These are phyloP conservation scores for Nymphaea colorata DNA, from an alignment of 164 flowering plant species.

Conservation along the genomic window DNA sequence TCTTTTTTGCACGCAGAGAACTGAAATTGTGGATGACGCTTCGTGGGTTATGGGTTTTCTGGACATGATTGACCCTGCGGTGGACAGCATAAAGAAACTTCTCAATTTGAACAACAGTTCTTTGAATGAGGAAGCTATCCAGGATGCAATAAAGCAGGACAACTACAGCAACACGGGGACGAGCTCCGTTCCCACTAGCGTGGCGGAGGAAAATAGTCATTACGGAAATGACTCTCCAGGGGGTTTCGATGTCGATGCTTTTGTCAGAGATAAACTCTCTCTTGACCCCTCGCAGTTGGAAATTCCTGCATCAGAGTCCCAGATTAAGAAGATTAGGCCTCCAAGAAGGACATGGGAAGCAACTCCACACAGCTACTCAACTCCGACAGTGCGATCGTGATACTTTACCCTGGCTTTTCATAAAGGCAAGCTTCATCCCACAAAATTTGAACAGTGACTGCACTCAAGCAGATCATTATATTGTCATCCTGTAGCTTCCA, in stretches of 20 bases:
- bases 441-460: too few relatives aligned
- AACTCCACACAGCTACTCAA: slow-evolving; percentile 4
- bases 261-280: slow-evolving; percentile 43
- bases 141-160: slow-evolving; percentile 10
- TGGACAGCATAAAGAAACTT: slow-evolving; percentile 69
- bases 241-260: slow-evolving; percentile 51
- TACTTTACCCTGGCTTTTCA: too few relatives aligned
- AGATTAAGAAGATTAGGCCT: slow-evolving; percentile 9
- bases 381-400: neutral
- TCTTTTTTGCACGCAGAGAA: slow-evolving; percentile 41
- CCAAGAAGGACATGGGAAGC: slow-evolving; percentile 23
- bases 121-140: slow-evolving; percentile 11
- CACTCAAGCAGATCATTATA: too few relatives aligned
- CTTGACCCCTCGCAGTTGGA: slow-evolving; percentile 55
- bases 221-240: slow-evolving; percentile 8
- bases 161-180: neutral
- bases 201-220: slow-evolving; percentile 1
- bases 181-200: slow-evolving; percentile 13
- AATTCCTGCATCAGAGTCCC: slow-evolving; percentile 22
- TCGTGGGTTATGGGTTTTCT: slow-evolving; percentile 87
- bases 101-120: slow-evolving; percentile 40
- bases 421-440: too few relatives aligned
- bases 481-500: too few relatives aligned
- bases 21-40: slow-evolving; percentile 90
- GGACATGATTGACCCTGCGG: slow-evolving; percentile 79